These are phyloP conservation scores for Sporormia fimetaria DNA, from an alignment of 495 filamentous ascomycete species.

Conservation along the genomic window DNA sequence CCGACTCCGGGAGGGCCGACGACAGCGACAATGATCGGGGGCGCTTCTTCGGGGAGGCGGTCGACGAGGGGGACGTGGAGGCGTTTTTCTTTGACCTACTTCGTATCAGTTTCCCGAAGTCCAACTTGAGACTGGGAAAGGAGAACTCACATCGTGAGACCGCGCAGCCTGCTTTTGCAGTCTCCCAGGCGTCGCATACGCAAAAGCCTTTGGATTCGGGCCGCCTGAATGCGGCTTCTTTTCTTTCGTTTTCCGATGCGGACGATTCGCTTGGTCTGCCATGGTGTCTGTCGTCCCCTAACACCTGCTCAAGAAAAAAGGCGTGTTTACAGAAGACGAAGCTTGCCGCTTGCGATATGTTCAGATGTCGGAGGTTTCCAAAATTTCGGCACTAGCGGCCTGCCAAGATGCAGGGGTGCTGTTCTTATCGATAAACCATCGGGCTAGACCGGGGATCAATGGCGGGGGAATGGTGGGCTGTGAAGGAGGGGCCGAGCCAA, in stretches of 20 bases:
- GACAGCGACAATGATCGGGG: slow-evolving; percentile 79
- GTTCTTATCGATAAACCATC: slow-evolving; percentile 20
- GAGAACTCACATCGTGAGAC: slow-evolving; percentile 68
- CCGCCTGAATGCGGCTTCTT: slow-evolving; percentile 63
- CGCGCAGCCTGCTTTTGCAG: slow-evolving; percentile 73
- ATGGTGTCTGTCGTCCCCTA: slow-evolving; percentile 25
- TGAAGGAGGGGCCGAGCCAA: slow-evolving; percentile 2
- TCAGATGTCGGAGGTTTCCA: slow-evolving; percentile 1
- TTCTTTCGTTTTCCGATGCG: slow-evolving; percentile 78
- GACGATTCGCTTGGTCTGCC: slow-evolving; percentile 82
- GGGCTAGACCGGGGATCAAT: not conserved
- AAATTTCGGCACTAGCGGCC: slow-evolving; percentile 16
- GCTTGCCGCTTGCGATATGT: too few relatives aligned
- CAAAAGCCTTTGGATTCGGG: slow-evolving; percentile 84
- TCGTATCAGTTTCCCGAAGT: not conserved
- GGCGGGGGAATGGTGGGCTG: slow-evolving; percentile 4
- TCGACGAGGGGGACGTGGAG: slow-evolving; percentile 94
- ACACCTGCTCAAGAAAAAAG: too few relatives aligned
- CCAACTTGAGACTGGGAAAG: not conserved
- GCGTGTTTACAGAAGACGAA: too few relatives aligned
- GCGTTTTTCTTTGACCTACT: slow-evolving; percentile 81
- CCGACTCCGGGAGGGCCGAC: slow-evolving; percentile 89
- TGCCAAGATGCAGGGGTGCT: slow-evolving; percentile 18
- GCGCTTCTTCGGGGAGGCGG: slow-evolving; percentile 88
- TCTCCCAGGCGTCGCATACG: slow-evolving; percentile 72